Evolutionary conservation across 148 eudicot species (phyloP).

Genomic region (Rheum nobile): DNA sequence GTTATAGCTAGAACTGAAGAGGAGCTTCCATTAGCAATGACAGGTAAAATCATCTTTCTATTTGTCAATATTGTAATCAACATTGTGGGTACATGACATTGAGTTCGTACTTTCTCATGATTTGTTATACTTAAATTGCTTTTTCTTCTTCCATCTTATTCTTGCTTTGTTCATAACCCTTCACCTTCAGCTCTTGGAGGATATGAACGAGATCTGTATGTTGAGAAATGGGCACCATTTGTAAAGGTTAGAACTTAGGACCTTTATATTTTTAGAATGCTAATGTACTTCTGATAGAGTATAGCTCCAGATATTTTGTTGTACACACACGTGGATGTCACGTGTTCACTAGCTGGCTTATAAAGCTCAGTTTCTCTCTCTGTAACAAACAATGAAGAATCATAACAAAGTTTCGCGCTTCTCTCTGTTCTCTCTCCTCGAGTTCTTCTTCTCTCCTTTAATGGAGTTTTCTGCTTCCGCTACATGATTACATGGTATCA

Average conservation of each 20-base stretch:
- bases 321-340: too few relatives aligned
- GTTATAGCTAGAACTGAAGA: constrained; percentile 81
- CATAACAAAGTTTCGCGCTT: too few relatives aligned
- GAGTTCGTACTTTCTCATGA: neutral
- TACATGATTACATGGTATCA: too few relatives aligned
- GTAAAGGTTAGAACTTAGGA: constrained; percentile 79
- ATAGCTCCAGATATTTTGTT: too few relatives aligned
- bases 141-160: constrained; percentile 5
- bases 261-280: neutral
- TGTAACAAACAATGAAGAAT: too few relatives aligned
- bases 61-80: neutral
- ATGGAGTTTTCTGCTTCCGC: too few relatives aligned
- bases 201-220: constrained; percentile 70
- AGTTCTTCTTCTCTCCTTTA: too few relatives aligned
- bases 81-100: neutral
- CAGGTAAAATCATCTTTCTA: constrained; percentile 27
- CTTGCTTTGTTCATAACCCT: constrained; percentile 3
- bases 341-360: too few relatives aligned
- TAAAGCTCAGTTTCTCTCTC: too few relatives aligned
- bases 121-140: neutral
- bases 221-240: constrained; percentile 98
- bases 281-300: neutral
- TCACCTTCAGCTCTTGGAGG: constrained; percentile 97
- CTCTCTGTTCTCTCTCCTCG: too few relatives aligned
- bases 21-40: constrained; percentile 62